Evolutionary conservation across 306 rosid genomes (phyloP).

Genomic region (Fragaria ananassa): DNA sequence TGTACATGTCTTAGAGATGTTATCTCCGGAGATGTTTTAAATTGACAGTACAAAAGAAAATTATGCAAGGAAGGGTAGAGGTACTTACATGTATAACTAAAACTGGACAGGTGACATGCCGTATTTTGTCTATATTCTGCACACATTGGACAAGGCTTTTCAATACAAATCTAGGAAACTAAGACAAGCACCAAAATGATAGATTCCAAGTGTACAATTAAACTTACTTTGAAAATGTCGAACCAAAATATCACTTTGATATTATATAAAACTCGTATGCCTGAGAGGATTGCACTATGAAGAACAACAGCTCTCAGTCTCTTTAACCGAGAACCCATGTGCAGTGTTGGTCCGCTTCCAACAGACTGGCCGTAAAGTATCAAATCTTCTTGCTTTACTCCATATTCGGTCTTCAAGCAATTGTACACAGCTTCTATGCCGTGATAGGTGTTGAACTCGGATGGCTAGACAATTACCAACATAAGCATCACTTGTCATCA

Average conservation of each 20-base stretch:
- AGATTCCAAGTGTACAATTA: conserved; percentile 13
- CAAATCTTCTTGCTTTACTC: conserved; percentile 77
- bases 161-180: conserved; percentile 18
- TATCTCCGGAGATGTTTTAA: neutral
- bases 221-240: conserved; percentile 89
- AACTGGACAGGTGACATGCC: conserved; percentile 73
- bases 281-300: conserved; percentile 96
- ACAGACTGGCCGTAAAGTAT: conserved; percentile 96
- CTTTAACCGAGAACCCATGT: conserved; percentile 71
- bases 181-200: conserved; percentile 1
- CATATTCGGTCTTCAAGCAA: conserved; percentile 75
- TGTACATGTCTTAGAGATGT: neutral
- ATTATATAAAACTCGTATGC: conserved; percentile 87
- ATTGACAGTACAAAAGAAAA: neutral
- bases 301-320: conserved; percentile 91
- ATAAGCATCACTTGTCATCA: conserved; percentile 24
- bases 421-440: conserved; percentile 96
- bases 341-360: conserved; percentile 96
- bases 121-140: conserved; percentile 96
- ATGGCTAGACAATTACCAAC: conserved; percentile 56
- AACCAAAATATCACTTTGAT: conserved; percentile 96
- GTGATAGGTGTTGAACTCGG: conserved; percentile 86
- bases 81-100: conserved; percentile 90
- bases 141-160: conserved; percentile 28
- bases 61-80: conserved; percentile 9